Base-by-base conservation (phyloP, 1,139 yeast species). In the Barnettozyma hawaiiensis region DNA sequence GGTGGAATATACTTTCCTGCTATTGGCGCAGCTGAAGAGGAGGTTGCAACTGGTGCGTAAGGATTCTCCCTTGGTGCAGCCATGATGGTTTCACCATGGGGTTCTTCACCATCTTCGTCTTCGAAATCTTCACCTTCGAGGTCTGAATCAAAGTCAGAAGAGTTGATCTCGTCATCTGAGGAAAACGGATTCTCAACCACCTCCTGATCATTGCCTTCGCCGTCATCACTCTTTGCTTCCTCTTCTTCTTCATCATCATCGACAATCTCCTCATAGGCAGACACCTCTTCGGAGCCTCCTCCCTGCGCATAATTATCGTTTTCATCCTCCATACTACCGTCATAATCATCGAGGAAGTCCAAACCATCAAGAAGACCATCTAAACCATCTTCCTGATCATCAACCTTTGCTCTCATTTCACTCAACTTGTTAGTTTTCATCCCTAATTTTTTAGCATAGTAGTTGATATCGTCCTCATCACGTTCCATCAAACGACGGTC, bases 361-460 rank as follows among this genome's bases (percentile, higher is more conserved):
- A 86, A 64, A 3, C 94, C 97, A 41, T 87, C 94, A 10, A 85
- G 64, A 19, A 85, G 62, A 5, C 85, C 90, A 39, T 83, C 94
- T 40, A 84, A 67, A 3, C 78, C 74, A 59, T 85, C 95, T n/a
- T n/a, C n/a, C n/a, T n/a, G n/a, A 24, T 78, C 86, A 29, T 72
- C 81, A 2, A 59, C 57, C 2, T 65, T 38, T 7, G 18, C n/a
- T 35, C 35, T 67, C 41, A 52, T 56, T 33, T 76, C 74, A 24
- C 71, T 60, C 42, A 78, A 65, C 44, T 67, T 71, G 3, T 75
- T 76, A 16, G 72, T 66, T 54, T 82, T 85, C 52, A 84, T 60
- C 1, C 95, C 95, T 16, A 90, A 69, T 53, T 84, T 81, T 49
- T 83, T 84, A 5, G 96, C 92, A 59, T 87, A 90, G 58, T 81